Evolutionary conservation across 2,329 filamentous ascomycete species (phyloP).

Genomic region (Whalleya microplaca): DNA sequence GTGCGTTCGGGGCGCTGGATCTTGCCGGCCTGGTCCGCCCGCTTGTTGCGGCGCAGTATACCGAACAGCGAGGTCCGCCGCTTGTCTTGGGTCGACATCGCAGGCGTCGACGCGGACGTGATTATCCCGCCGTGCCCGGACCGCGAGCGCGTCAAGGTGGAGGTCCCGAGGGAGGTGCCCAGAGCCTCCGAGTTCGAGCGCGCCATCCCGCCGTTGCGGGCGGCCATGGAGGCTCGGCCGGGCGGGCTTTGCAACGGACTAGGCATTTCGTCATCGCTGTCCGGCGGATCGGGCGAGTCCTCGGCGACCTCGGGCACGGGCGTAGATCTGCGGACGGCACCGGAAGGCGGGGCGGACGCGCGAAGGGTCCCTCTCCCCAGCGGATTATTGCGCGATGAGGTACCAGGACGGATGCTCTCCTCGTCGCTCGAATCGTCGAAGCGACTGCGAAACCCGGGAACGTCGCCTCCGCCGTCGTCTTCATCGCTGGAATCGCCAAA

Average conservation of each 20-base stretch:
- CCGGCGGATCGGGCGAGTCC: conserved; percentile 62
- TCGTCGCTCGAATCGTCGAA: conserved; percentile 77
- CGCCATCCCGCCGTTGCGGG: conserved; percentile 9
- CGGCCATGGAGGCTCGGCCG: conserved; percentile 21
- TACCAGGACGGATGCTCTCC: conserved; percentile 45
- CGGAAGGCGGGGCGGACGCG: conserved; percentile 36
- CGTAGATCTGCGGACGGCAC: conserved; percentile 62
- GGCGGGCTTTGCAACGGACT: conserved; percentile 32
- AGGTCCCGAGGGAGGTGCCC: conserved; percentile 37
- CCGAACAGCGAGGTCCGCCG: conserved; percentile 56
- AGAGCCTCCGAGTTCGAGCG: conserved; percentile 32
- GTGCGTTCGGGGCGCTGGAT: conserved; percentile 55
- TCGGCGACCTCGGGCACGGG: conserved; percentile 52
- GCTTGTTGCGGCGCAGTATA: conserved; percentile 69
- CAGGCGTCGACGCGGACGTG: conserved; percentile 28
- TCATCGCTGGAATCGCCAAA: conserved; percentile 69
- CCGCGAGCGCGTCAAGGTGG: conserved; percentile 31
- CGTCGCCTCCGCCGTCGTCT: conserved; percentile 44
- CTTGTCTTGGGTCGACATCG: conserved; percentile 36
- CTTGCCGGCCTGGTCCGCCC: conserved; percentile 50
- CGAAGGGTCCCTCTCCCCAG: conserved; percentile 38
- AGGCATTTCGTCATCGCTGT: conserved; percentile 54
- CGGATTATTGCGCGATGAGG: conserved; percentile 33
- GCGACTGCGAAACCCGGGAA: conserved; percentile 54
- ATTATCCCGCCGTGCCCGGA: conserved; percentile 32